Base-by-base conservation (phyloP, 371 early-diverging fungal genomes). In the Syncephalastrum sp. region DNA sequence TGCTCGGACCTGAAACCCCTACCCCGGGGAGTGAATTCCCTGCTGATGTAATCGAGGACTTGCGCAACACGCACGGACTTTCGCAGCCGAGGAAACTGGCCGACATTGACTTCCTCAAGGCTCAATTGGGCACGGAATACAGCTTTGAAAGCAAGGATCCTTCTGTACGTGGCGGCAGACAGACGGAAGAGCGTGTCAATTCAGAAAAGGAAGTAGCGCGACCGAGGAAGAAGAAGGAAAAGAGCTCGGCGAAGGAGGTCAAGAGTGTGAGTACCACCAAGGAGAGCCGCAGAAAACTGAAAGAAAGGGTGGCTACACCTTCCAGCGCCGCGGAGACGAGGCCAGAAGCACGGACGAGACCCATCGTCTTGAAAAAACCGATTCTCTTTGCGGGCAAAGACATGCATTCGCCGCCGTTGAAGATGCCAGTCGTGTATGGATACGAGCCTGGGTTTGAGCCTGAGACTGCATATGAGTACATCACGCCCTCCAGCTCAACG, bases 41-140 rank as follows among this genome's bases (percentile, higher is more conserved):
- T 5, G 42, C 42, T 6, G 45, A 56, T 19, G 53, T 25, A 10
- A 42, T 63, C 13, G 25, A 47, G 44, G 45, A 57, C 13, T 3
- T 19, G 42, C 29, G 19, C 3, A 16, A 50, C 0, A 15, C 56
- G 15, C n/a, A 65, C 15, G 53, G 51, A 17, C 3, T 66, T 0
- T 50, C 60, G 15, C 41, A 47, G n/a, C 50, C 42, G 16, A 60
- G 56, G 46, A 53, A 59, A 15, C 41, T 46, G 5, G 54, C 43
- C 19, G 50, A 61, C 44, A 19, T 71, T 12, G 60, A 57, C 0
- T 77, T 71, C 38, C 33, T 77, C 2, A 62, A 68, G 46, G 77
- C 77, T 0, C 77, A 77, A 47, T 71, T 77, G 77, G 53, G 64
- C 53, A 64, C 60, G 47, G 52, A 68, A n/a, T 70, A 60, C 38